These are phyloP conservation scores for Lecanosticta acicola DNA, from an alignment of 2,329 filamentous ascomycete species.

Conservation along the genomic window DNA sequence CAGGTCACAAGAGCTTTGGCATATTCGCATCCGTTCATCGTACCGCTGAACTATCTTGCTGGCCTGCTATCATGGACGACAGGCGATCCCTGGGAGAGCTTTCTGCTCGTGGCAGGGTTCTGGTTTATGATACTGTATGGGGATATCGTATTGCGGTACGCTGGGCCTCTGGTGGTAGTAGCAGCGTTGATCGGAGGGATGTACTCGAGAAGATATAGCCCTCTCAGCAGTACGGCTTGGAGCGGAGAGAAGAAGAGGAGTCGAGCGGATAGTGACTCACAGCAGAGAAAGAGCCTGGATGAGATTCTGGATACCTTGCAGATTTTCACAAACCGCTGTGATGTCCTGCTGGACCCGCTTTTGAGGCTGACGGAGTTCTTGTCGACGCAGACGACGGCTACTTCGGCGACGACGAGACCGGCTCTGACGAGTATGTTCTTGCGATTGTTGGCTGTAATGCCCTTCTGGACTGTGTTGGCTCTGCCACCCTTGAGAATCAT, in stretches of 20 bases:
- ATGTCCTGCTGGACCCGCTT: constrained; percentile 83
- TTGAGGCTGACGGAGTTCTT: constrained; percentile 87
- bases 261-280: constrained; percentile 49
- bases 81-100: constrained; percentile 93
- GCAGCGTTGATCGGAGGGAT: constrained; percentile 77
- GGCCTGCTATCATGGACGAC: constrained; percentile 92
- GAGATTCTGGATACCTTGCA: constrained; percentile 94
- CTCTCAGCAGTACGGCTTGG: constrained; percentile 79
- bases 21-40: constrained; percentile 89
- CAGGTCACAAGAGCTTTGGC: constrained; percentile 90
- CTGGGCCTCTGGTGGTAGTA: constrained; percentile 78
- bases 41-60: constrained; percentile 78
- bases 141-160: constrained; percentile 71
- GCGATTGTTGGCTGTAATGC: constrained; percentile 79
- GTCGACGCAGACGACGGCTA: constrained; percentile 74
- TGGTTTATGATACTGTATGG: constrained; percentile 86
- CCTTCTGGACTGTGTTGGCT: constrained; percentile 78
- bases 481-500: constrained; percentile 78
- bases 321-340: constrained; percentile 84
- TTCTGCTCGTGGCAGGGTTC: constrained; percentile 75
- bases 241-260: constrained; percentile 58
- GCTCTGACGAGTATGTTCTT: constrained; percentile 86
- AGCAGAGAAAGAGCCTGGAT: constrained; percentile 89
- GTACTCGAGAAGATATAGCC: constrained; percentile 86
- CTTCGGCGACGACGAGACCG: constrained; percentile 82